A percentile compares a stretch with the other conserved stretches of the same genome.
phyloP scores from a whole-genome alignment of 805 yeast species.

The Suhomyces sp. region DNA sequence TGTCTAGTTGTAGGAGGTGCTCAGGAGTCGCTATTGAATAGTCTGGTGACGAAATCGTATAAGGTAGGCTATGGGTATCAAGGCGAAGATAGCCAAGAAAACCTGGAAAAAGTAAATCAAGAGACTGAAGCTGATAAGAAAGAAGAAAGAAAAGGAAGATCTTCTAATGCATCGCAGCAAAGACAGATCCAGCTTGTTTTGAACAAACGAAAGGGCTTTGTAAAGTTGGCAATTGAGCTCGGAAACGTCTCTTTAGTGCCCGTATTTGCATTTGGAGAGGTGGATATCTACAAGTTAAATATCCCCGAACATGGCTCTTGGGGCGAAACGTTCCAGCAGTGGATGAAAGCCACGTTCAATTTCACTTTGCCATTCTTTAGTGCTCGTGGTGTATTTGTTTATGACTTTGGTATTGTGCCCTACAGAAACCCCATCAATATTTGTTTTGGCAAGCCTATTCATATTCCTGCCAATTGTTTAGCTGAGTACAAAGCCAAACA shows the following conservation, averaged over 20 bases:
- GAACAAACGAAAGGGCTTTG: conserved; percentile 80
- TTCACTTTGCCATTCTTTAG: conserved; percentile 90
- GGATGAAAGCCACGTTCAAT: conserved; percentile 69
- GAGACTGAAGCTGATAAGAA: neutral
- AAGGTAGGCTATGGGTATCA: conserved; percentile 36
- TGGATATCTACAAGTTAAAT: conserved; percentile 48
- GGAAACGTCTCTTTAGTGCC: conserved; percentile 85
- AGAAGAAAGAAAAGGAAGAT: neutral
- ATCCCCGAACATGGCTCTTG: conserved; percentile 39
- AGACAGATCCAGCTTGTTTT: conserved; percentile 68
- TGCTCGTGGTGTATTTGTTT: conserved; percentile 89
- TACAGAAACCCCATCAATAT: conserved; percentile 76
- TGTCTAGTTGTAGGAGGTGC: conserved; percentile 97
- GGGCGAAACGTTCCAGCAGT: conserved; percentile 59
- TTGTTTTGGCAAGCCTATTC: conserved; percentile 69
- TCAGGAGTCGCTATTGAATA: conserved; percentile 69
- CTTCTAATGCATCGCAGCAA: neutral
- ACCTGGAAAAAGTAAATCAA: neutral
- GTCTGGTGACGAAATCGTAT: conserved; percentile 32
- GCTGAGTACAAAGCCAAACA: conserved; percentile 29
- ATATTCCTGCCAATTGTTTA: conserved; percentile 45
- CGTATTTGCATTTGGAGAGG: conserved; percentile 88
- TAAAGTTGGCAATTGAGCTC: conserved; percentile 76
- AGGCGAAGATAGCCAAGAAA: conserved; percentile 4
- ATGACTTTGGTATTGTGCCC: conserved; percentile 89